These are phyloP conservation scores for Penicillium sp. DNA, from an alignment of 2,329 filamentous ascomycete genomes.

Conservation along the genomic window DNA sequence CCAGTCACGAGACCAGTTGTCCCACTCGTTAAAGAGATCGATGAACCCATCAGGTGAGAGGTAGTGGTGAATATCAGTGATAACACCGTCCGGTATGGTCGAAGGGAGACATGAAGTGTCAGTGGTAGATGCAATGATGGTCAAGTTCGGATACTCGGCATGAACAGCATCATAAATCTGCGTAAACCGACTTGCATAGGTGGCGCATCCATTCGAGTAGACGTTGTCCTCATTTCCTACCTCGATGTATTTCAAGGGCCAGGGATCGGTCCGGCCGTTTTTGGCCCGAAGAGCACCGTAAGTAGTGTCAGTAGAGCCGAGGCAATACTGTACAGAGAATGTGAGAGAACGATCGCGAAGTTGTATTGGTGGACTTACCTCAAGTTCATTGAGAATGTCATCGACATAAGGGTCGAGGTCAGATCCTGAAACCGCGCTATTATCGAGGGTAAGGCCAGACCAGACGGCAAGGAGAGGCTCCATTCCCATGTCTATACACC, in stretches of 20 bases:
- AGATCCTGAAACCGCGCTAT: conserved; percentile 47
- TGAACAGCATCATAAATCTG: conserved; percentile 59
- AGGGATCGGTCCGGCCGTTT: conserved; percentile 60
- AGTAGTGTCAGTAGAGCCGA: conserved; percentile 52
- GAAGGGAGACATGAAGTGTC: conserved; percentile 23
- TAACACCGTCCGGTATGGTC: conserved; percentile 35
- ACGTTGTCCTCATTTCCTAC: conserved; percentile 67
- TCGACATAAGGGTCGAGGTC: conserved; percentile 58
- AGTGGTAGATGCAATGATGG: conserved; percentile 50
- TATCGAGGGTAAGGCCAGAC: conserved; percentile 55
- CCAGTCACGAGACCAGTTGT: conserved; percentile 45
- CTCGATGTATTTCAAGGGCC: conserved; percentile 59
- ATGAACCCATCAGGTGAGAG: conserved; percentile 51
- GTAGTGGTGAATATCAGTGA: conserved; percentile 54
- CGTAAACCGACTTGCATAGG: conserved; percentile 56
- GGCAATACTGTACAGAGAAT: conserved; percentile 47
- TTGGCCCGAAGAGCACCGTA: conserved; percentile 58
- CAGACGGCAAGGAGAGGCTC: conserved; percentile 41
- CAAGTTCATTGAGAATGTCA: conserved; percentile 60
- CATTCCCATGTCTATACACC: conserved; percentile 59
- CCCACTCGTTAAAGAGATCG: conserved; percentile 52
- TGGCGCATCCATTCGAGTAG: conserved; percentile 44
- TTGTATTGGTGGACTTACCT: conserved; percentile 28
- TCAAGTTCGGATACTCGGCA: conserved; percentile 55
- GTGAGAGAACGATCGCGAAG: neutral